A percentile compares a stretch with the other conserved stretches of the same genome.
Conservation (phyloP, 176 grass and related monocot species). For the Zizania latifolia region DNA sequence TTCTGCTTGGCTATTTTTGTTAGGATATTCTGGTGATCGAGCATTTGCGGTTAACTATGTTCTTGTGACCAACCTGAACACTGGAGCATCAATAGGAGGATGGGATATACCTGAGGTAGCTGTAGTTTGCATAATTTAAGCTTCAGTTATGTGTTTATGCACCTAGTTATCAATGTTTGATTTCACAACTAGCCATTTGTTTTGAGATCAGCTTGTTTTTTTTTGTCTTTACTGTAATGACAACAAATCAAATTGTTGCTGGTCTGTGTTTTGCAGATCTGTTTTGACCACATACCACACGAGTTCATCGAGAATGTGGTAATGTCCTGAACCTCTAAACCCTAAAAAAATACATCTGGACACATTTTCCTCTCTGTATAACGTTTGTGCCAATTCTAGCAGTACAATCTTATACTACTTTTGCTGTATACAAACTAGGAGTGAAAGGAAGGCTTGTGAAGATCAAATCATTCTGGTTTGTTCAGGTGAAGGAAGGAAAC, state of each 20-base stretch:
- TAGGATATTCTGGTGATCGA: constrained; percentile 55
- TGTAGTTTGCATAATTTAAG: background rate
- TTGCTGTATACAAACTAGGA: too few relatives aligned
- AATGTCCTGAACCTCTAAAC: background rate
- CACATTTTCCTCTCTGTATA: background rate
- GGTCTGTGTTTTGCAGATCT: constrained; percentile 39
- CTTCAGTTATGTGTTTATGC: background rate
- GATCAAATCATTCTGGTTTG: too few relatives aligned
- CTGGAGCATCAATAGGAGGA: constrained; percentile 38
- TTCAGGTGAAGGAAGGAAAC: constrained; percentile 44
- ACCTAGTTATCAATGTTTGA: too few relatives aligned
- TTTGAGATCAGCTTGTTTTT: too few relatives aligned
- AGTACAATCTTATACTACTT: background rate
- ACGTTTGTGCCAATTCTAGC: too few relatives aligned
- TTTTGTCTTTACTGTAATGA: background rate
- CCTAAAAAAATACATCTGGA: background rate
- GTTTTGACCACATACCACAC: constrained; percentile 62
- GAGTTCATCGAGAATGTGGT: constrained; percentile 61
- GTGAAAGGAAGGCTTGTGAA: too few relatives aligned
- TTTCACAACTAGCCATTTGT: too few relatives aligned
- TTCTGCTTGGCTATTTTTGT: background rate
- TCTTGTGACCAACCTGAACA: constrained; percentile 62
- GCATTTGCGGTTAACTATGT: constrained; percentile 63
- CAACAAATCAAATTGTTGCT: background rate
- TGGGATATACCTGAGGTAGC: constrained; percentile 59